phyloP scores from a whole-genome alignment of 768 basidiomycete genomes.

The Lentinula sp. region DNA sequence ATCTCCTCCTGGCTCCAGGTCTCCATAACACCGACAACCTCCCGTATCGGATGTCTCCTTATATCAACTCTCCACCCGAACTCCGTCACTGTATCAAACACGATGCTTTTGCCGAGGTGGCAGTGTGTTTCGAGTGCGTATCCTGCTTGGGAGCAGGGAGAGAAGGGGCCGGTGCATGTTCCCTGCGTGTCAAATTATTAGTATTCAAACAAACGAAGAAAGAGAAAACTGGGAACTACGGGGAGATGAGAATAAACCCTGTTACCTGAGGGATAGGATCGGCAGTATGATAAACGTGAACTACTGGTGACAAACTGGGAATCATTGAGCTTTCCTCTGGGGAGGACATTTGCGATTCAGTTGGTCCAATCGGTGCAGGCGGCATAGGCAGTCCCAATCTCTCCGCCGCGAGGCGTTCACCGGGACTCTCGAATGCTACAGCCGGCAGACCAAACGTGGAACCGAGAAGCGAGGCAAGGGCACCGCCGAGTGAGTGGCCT shows the following conservation, averaged over 20 bases:
- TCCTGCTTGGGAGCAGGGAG: constrained; percentile 75
- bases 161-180: constrained; percentile 67
- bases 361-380: background rate
- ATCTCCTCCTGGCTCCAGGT: constrained; percentile 8
- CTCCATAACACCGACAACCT: constrained; percentile 60
- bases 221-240: background rate
- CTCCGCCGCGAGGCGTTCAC: constrained; percentile 63
- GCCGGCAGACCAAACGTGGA: constrained; percentile 88
- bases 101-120: constrained; percentile 82
- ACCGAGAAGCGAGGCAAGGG: constrained; percentile 83
- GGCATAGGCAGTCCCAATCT: constrained; percentile 89
- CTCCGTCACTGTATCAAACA: constrained; percentile 83
- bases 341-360: background rate
- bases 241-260: background rate
- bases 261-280: constrained; percentile 78
- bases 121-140: constrained; percentile 86
- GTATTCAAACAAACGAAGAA: too few relatives aligned
- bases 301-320: constrained; percentile 15
- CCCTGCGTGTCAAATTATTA: constrained; percentile 26
- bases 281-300: constrained; percentile 85
- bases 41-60: constrained; percentile 66
- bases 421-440: constrained; percentile 86
- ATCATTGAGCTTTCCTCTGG: background rate
- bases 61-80: constrained; percentile 81
- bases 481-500: constrained; percentile 89